Evolutionary conservation across 331 rosid species (phyloP), one percentile per base, ranked within the genome.

Genomic region (Pyrus hybrid): DNA sequence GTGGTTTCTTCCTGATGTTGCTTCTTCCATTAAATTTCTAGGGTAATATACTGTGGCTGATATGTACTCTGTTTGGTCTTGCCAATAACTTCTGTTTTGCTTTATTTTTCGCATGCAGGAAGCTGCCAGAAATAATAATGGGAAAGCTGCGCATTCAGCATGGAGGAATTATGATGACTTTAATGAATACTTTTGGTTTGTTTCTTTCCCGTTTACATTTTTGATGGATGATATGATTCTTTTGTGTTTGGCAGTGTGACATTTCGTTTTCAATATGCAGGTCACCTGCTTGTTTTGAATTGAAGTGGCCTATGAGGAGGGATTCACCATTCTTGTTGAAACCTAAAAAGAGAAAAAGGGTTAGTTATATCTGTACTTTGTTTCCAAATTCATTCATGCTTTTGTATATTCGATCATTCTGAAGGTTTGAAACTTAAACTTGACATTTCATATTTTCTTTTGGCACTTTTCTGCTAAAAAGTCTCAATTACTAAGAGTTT

Each of bases 101-200:
- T 63, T 56, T 51, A 23, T 22, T 65, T 43, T 21, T 37, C 58
- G 33, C 82, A 65, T 82, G 76, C 92, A 94, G 99, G 99, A 94
- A 90, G 88, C 96, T 67, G 74, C 0, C 11, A 75, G 65, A 79
- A 92, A 90, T 80, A 87, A 90, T 72, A 86, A 82, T 74, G 99
- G 99, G 81, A 94, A 88, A 85, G 97, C 97, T 33, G 99, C 97
- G 20, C 99, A 94, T 86, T 94, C 99, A 49, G 90, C 88, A 65
- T 94, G 99, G 99, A 84, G 99, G 86, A 94, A 94, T 69, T 94
- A 94, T 80, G 99, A 94, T 22, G 99, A 94, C 83, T 94, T 94
- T 85, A 94, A 94, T 65, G 99, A 94, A 89, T 90, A 90, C 83
- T 94, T 94, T 84, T 94, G 99, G 99, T 94, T 70, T 79, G 95